These are phyloP conservation scores for Psilocybe cyanescens DNA, from an alignment of 768 basidiomycete genomes.

Conservation along the genomic window DNA sequence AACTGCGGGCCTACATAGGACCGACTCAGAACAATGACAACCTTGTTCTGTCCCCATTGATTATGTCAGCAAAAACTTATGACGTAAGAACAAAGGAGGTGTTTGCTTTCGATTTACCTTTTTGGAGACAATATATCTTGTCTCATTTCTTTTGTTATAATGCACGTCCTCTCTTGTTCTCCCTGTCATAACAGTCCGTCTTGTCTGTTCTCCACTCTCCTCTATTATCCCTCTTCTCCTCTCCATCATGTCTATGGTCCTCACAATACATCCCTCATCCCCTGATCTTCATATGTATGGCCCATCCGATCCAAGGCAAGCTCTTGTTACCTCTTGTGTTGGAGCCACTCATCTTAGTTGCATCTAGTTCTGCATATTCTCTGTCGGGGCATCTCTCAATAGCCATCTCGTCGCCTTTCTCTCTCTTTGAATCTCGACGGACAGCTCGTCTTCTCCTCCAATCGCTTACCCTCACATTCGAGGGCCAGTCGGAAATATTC, in stretches of 20 bases:
- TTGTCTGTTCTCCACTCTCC: conserved; percentile 5
- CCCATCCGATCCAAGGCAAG: conserved; percentile 66
- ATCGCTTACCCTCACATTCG: conserved; percentile 78
- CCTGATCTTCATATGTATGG: conserved; percentile 72
- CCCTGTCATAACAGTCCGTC: conserved; percentile 4
- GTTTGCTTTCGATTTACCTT: conserved; percentile 9
- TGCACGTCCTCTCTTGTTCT: conserved; percentile 3
- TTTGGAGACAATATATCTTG: conserved; percentile 19
- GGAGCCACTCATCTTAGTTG: conserved; percentile 3
- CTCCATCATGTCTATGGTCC: conserved; percentile 62
- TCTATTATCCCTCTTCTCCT: conserved; percentile 3
- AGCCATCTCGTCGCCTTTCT: conserved; percentile 58
- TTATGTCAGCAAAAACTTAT: conserved; percentile 15
- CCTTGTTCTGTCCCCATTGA: conserved; percentile 12
- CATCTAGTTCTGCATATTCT: conserved; percentile 78
- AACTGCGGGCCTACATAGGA: background rate
- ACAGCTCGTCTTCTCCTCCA: conserved; percentile 60
- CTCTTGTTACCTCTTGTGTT: background rate
- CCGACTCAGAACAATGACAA: conserved; percentile 17
- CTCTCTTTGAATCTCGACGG: conserved; percentile 57
- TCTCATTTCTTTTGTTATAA: conserved; percentile 24
- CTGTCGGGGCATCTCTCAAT: conserved; percentile 82
- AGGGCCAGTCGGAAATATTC: conserved; percentile 82
- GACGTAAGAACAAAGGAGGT: conserved; percentile 26
- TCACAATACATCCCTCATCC: conserved; percentile 65